Evolutionary conservation across 2,329 filamentous ascomycete genomes (phyloP).

Genomic region (Ustilaginoidea virens): DNA sequence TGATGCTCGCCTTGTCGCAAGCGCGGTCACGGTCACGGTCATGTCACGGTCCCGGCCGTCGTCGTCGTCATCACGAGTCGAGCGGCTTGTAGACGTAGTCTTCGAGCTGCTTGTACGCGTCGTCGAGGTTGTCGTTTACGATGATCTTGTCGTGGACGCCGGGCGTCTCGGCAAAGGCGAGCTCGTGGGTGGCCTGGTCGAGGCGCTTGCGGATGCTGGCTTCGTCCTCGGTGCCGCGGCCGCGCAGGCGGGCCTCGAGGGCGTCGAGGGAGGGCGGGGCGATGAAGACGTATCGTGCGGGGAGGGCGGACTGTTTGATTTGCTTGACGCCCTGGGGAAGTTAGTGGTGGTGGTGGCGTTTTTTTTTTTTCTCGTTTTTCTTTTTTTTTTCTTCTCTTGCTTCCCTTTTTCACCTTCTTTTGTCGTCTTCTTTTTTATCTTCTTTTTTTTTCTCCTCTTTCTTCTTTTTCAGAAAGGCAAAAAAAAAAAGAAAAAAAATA

Average conservation of each 20-base stretch:
- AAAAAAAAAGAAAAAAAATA: too few species aligned
- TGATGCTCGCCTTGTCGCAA: too few species aligned
- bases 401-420: too few species aligned
- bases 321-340: conserved; percentile 88
- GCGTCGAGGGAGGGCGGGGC: conserved; percentile 61
- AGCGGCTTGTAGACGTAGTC: conserved; percentile 26
- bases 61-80: conserved; percentile 5
- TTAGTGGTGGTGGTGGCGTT: too few species aligned
- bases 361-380: too few species aligned
- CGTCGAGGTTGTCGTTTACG: conserved; percentile 29
- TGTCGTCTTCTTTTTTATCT: too few species aligned
- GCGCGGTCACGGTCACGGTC: too few species aligned
- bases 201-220: conserved; percentile 55
- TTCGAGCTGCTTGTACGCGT: conserved; percentile 38
- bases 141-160: conserved; percentile 32
- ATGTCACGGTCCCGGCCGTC: too few species aligned
- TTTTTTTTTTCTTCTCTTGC: too few species aligned
- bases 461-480: not conserved
- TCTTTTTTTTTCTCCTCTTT: too few species aligned
- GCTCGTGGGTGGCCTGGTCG: conserved; percentile 55
- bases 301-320: conserved; percentile 60
- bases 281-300: conserved; percentile 73
- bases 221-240: conserved; percentile 65
- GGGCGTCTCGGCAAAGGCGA: conserved; percentile 53
- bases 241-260: conserved; percentile 59